These are phyloP conservation scores for Cryptococcus sp. DNA, from an alignment of 1,284 basidiomycete genomes.

Conservation along the genomic window DNA sequence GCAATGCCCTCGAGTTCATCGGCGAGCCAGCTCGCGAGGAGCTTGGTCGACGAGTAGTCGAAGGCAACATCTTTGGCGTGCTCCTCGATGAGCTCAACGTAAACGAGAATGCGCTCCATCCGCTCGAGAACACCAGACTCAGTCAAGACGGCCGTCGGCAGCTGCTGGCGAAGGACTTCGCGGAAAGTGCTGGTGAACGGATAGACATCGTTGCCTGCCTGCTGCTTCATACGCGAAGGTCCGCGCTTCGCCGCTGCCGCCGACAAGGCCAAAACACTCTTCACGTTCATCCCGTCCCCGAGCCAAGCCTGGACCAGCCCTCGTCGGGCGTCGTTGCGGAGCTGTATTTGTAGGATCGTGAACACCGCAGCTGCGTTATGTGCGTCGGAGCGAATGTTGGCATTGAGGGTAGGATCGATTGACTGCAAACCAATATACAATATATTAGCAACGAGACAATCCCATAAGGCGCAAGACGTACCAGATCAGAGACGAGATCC, in stretches of 20 bases:
- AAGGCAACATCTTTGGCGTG: slow-evolving; percentile 35
- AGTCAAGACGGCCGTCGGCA: slow-evolving; percentile 7
- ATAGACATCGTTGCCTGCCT: slow-evolving; percentile 34
- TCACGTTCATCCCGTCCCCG: slow-evolving; percentile 20
- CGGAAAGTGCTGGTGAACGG: slow-evolving; percentile 29
- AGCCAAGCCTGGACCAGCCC: slow-evolving; percentile 26
- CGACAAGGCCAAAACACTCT: slow-evolving; percentile 33
- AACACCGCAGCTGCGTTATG: slow-evolving; percentile 15
- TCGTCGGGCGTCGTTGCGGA: slow-evolving; percentile 27
- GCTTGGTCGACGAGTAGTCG: slow-evolving; percentile 52
- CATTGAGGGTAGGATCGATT: slow-evolving; percentile 34
- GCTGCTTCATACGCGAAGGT: slow-evolving; percentile 23
- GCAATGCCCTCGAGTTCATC: slow-evolving; percentile 28
- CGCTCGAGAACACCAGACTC: slow-evolving; percentile 1
- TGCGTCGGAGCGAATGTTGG: slow-evolving; percentile 20
- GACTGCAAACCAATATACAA: slow-evolving; percentile 14
- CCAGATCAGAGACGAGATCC: slow-evolving; percentile 1
- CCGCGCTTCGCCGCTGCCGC: slow-evolving; percentile 21
- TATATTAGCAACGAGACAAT: neutral
- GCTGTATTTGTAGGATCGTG: slow-evolving; percentile 23
- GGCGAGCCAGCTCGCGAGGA: slow-evolving; percentile 47
- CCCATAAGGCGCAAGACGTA: slow-evolving; percentile 3
- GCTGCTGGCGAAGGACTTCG: slow-evolving; percentile 14
- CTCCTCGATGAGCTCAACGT: slow-evolving; percentile 36
- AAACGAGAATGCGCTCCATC: slow-evolving; percentile 19